phyloP scores from a whole-genome alignment of 371 early-diverging fungal genomes.

The Mortierella sp. region DNA sequence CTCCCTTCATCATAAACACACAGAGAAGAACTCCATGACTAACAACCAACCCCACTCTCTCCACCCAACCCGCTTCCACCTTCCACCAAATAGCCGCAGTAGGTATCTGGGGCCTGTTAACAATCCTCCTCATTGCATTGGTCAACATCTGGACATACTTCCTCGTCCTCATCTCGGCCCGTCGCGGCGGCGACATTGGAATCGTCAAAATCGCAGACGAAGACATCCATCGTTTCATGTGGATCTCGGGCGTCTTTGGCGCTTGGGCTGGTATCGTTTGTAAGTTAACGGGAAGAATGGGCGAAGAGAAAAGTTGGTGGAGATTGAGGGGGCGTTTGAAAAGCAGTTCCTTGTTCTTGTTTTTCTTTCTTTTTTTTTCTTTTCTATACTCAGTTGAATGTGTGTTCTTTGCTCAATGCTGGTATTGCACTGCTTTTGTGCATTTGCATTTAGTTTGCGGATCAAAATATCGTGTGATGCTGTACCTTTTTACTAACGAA shows the following conservation, averaged over 20 bases:
- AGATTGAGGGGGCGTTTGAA: no score
- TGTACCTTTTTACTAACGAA: not conserved
- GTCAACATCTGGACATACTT: constrained; percentile 51
- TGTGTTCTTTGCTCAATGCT: not conserved
- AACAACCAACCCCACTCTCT: not conserved
- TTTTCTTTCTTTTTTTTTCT: not conserved
- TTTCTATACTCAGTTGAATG: not conserved
- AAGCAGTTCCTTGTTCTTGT: no score
- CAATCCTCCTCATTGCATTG: constrained; percentile 20
- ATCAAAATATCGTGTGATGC: not conserved
- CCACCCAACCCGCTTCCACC: not conserved
- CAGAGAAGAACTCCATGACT: no score
- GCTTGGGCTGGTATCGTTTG: constrained; percentile 40
- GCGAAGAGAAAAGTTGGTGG: no score
- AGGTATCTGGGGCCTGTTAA: constrained; percentile 37
- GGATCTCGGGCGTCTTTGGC: constrained; percentile 49
- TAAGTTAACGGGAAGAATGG: no score
- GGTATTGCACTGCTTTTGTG: not conserved
- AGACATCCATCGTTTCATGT: constrained; percentile 38
- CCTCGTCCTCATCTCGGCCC: constrained; percentile 36
- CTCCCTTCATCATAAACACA: no score
- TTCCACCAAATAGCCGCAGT: constrained; percentile 17
- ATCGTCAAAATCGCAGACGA: constrained; percentile 45
- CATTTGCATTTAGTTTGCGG: not conserved
- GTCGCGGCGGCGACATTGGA: constrained; percentile 49